Base-by-base conservation (phyloP, 192 early-diverging fungal genomes). In the Backusella australiensis region DNA sequence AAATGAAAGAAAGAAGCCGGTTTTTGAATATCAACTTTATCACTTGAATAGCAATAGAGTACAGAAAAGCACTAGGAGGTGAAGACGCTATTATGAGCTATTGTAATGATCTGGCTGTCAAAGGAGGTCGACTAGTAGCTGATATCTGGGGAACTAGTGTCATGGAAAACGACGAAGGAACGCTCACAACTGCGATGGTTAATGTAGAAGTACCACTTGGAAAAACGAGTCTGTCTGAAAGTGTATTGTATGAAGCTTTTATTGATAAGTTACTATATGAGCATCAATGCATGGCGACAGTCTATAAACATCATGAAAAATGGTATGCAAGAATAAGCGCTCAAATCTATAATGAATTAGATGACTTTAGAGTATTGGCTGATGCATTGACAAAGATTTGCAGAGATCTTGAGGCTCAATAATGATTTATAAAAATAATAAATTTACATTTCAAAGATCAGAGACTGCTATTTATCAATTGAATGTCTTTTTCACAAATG, bases 41-140 rank as follows among this genome's bases (percentile, higher is more conserved):
- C 32, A 32, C 2, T 32, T 32, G 32, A 32, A 32, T 56, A 17
- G 89, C 90, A 0, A 42, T 90, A 14, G 77, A 75, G 17, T 92
- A 83, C 76, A 82, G 88, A 15, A 77, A 81, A 34, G 82, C 83
- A 38, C 77, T 89, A 32, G 90, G 91, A 4, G 89, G 89, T 14
- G 89, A 91, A 79, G 84, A 84, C 4, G 80, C 73, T 17, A 93
- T 93, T 77, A 88, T 82, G 71, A 71, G 71, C 0, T 89, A 90
- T 69, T 85, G 85, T 42, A 84, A 89, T 53, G 52, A 78, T 1
- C 71, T 93, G 1, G 90, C 89, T 5, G 12, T 89, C 0, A 56
- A 81, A 42, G 91, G 89, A 29, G 91, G 88, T 3, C 74, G 84
- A 29, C 38, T 79, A 21, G 82, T 88, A 17, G 87, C 91, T 12